phyloP scores from a whole-genome alignment of 2,329 filamentous ascomycete genomes.

The Verticillium isaacii region DNA sequence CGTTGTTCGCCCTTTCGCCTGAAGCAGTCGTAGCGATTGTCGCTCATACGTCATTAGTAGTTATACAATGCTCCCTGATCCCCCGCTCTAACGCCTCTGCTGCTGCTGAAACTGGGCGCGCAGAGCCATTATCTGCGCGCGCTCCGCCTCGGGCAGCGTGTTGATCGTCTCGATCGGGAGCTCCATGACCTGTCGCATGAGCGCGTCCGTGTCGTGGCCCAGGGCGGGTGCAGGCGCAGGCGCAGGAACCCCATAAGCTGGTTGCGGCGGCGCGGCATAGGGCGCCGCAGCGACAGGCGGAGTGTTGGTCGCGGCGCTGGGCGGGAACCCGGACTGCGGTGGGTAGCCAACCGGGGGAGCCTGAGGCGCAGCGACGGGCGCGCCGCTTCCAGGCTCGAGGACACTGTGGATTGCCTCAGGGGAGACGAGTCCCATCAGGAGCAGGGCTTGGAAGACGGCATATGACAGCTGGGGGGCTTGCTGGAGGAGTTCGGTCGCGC shows the following conservation, averaged over 20 bases:
- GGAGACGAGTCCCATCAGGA: conserved; percentile 90
- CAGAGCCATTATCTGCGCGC: conserved; percentile 74
- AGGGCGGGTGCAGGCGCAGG: conserved; percentile 25
- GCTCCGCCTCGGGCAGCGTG: conserved; percentile 67
- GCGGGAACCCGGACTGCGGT: conserved; percentile 26
- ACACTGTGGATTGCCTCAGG: conserved; percentile 77
- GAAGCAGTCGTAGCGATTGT: not conserved
- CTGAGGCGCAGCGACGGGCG: conserved; percentile 9
- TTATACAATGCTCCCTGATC: not conserved
- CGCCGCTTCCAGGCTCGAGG: conserved; percentile 46
- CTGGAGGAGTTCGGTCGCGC: conserved; percentile 79
- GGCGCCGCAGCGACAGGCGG: conserved; percentile 40
- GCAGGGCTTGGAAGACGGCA: conserved; percentile 88
- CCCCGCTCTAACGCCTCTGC: conserved; percentile 4
- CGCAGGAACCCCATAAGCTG: conserved; percentile 28
- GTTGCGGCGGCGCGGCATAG: conserved; percentile 39
- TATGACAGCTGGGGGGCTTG: conserved; percentile 91
- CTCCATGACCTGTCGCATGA: conserved; percentile 76
- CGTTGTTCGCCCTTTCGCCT: not conserved
- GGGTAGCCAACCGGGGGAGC: conserved; percentile 23
- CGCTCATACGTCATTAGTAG: not conserved
- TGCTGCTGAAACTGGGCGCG: conserved; percentile 56
- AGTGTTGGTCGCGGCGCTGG: conserved; percentile 35
- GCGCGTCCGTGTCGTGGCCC: conserved; percentile 59
- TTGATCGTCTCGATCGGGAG: conserved; percentile 79